phyloP scores from a whole-genome alignment of 2,329 filamentous ascomycete species.

The Pseudogymnoascus sp. region DNA sequence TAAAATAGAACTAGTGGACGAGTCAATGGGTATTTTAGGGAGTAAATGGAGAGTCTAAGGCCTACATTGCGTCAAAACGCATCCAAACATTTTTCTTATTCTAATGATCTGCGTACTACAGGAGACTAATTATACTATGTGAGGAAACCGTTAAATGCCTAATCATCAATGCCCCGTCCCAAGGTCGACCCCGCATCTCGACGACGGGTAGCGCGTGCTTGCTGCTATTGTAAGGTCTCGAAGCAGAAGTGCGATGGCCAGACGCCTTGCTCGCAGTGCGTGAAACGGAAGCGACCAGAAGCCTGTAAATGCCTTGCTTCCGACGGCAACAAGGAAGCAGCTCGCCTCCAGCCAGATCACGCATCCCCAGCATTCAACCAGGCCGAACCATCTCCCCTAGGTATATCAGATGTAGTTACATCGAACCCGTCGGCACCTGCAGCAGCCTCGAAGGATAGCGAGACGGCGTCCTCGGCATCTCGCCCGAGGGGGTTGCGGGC shows the following conservation, averaged over 20 bases:
- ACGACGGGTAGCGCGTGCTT: slow-evolving; percentile 9
- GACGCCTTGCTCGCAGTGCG: slow-evolving; percentile 7
- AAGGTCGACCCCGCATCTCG: slow-evolving; percentile 8
- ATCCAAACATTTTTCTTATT: neutral
- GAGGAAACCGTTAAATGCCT: neutral
- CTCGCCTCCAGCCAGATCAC: neutral
- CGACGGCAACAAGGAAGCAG: neutral
- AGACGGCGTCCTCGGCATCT: neutral
- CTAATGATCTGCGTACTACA: neutral
- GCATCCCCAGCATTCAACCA: neutral
- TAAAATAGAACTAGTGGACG: no score
- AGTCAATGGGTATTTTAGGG: no score
- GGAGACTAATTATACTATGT: neutral
- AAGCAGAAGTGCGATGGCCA: slow-evolving; percentile 11
- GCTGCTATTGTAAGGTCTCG: slow-evolving; percentile 9
- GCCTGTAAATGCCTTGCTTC: neutral
- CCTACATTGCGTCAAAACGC: neutral
- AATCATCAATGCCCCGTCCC: slow-evolving; percentile 6
- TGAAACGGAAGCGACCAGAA: slow-evolving; percentile 8
- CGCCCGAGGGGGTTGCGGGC: neutral
- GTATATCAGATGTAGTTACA: neutral
- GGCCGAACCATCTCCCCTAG: neutral
- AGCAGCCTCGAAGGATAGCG: neutral
- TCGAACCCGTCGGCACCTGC: neutral
- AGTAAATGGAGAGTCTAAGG: no score